phyloP scores from a whole-genome alignment of 2,329 filamentous ascomycete species.

The Aspergillus sp. region DNA sequence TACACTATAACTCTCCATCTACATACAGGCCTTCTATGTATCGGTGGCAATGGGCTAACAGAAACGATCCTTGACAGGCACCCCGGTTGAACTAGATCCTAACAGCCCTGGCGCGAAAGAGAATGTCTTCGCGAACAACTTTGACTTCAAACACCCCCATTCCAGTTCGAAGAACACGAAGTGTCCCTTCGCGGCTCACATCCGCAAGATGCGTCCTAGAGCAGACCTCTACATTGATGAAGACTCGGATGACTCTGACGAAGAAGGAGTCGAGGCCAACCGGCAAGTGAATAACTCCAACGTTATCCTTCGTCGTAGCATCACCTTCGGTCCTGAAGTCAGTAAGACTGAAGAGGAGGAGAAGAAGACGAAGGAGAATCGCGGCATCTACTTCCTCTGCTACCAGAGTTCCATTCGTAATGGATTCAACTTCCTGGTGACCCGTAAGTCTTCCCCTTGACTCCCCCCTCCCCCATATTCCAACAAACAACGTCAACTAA shows the following conservation, averaged over 20 bases:
- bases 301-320: slow-evolving; percentile 40
- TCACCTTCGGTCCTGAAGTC: slow-evolving; percentile 37
- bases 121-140: slow-evolving; percentile 32
- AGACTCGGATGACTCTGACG: slow-evolving; percentile 3
- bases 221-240: slow-evolving; percentile 18
- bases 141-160: slow-evolving; percentile 25
- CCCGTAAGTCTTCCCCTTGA: slow-evolving; percentile 9
- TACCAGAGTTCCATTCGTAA: slow-evolving; percentile 38
- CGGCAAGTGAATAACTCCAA: slow-evolving; percentile 6
- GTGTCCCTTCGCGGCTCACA: slow-evolving; percentile 42
- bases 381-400: slow-evolving; percentile 40
- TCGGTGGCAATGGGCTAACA: background rate
- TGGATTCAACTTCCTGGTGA: slow-evolving; percentile 30
- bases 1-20: background rate
- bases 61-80: slow-evolving; percentile 14
- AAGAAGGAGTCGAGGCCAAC: background rate
- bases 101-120: slow-evolving; percentile 21
- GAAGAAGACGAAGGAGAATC: slow-evolving; percentile 25
- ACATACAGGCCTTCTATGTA: background rate
- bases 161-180: slow-evolving; percentile 18
- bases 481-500: slow-evolving; percentile 1
- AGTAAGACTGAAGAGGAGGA: slow-evolving; percentile 24
- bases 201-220: slow-evolving; percentile 42
- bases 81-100: slow-evolving; percentile 25
- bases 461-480: background rate